Percentiles rank a stretch among this genome's conserved stretches.
These are phyloP conservation scores for Eimeria tenella DNA, from an alignment of 169 alveolate genomes.

Conservation along the genomic window DNA sequence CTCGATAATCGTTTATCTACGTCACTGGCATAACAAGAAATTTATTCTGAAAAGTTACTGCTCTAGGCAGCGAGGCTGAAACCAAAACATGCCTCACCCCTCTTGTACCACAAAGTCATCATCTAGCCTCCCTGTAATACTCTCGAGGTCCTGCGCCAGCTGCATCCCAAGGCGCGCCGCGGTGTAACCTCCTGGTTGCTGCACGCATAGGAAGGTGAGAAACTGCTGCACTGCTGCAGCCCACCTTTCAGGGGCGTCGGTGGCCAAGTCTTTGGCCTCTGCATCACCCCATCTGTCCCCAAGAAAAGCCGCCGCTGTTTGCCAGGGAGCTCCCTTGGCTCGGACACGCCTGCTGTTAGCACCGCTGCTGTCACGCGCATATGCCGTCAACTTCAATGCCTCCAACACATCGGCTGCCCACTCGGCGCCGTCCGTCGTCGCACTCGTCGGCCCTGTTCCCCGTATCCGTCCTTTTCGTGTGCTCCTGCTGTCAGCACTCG, in stretches of 20 bases:
- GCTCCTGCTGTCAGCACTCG: slow-evolving; percentile 10
- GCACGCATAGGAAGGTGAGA: slow-evolving; percentile 30
- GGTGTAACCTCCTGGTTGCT: slow-evolving; percentile 13
- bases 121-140: slow-evolving; percentile 34
- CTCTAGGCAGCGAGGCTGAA: too few relatives aligned
- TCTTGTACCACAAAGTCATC: slow-evolving; percentile 31
- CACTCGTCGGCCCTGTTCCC: background rate
- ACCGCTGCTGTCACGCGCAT: slow-evolving; percentile 47
- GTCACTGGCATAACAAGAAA: too few relatives aligned
- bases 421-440: background rate
- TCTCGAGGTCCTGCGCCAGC: slow-evolving; percentile 50
- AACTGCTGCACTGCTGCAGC: slow-evolving; percentile 50
- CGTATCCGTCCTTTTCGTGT: background rate
- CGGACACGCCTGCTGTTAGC: slow-evolving; percentile 51
- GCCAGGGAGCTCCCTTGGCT: slow-evolving; percentile 57
- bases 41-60: too few relatives aligned
- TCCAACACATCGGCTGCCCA: slow-evolving; percentile 65
- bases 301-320: slow-evolving; percentile 46
- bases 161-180: slow-evolving; percentile 22
- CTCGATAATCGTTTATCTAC: too few relatives aligned
- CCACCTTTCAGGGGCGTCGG: slow-evolving; percentile 47
- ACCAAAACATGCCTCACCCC: slow-evolving; percentile 15
- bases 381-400: slow-evolving; percentile 48
- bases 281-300: background rate
- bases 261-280: background rate